Percentiles rank a stretch among this genome's conserved stretches.
Evolutionary conservation across 208 protist species (phyloP).

Genomic region (Acanthamoeba castellanii): DNA sequence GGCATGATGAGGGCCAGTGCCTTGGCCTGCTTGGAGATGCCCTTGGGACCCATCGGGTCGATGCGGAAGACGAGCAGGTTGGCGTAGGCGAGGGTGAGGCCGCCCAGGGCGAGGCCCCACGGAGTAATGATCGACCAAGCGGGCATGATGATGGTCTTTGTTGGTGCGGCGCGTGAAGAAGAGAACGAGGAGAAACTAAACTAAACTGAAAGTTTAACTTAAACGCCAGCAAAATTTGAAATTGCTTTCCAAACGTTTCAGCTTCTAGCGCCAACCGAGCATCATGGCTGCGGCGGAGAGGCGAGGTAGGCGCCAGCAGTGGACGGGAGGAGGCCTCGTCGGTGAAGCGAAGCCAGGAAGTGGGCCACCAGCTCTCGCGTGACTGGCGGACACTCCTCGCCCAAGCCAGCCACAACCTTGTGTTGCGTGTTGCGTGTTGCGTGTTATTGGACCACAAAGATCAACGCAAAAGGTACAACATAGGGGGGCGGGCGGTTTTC

Average conservation of each 20-base stretch:
- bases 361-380: not conserved
- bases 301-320: not conserved
- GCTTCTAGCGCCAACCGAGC: too few species aligned
- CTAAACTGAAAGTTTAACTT: too few species aligned
- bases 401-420: not conserved
- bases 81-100: not conserved
- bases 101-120: not conserved
- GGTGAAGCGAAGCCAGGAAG: not conserved
- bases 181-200: too few species aligned
- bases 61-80: not conserved
- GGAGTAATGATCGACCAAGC: not conserved
- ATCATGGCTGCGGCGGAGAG: too few species aligned
- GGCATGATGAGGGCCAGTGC: not conserved
- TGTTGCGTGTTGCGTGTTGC: not conserved
- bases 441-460: not conserved
- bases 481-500: not conserved
- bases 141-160: not conserved
- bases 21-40: constrained; percentile 2
- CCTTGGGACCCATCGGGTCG: not conserved
- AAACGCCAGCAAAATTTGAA: too few species aligned
- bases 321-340: not conserved
- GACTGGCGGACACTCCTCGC: not conserved
- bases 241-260: too few species aligned
- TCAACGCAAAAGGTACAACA: not conserved
- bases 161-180: too few species aligned